These are phyloP conservation scores for Potentilla sterilis DNA, from an alignment of 306 rosid species.

Conservation along the genomic window DNA sequence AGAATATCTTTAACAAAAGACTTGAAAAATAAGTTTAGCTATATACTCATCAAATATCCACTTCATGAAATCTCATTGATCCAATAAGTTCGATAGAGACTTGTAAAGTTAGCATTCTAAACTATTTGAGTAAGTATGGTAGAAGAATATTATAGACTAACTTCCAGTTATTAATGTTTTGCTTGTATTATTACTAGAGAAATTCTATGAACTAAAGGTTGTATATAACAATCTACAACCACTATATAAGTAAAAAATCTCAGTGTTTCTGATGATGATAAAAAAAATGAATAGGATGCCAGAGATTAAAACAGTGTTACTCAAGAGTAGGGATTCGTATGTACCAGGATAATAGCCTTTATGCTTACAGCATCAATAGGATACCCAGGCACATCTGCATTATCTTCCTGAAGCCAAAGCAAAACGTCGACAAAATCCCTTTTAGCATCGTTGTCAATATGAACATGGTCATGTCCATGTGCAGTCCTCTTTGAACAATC, in stretches of 20 bases:
- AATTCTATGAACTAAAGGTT: too few species aligned
- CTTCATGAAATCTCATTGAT: too few species aligned
- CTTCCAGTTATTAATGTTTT: not conserved
- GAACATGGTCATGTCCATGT: not conserved
- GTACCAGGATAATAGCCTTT: constrained; percentile 39
- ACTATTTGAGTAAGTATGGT: not conserved
- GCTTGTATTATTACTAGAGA: not conserved
- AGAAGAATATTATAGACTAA: not conserved
- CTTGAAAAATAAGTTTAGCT: too few species aligned
- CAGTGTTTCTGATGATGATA: not conserved
- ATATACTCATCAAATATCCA: too few species aligned
- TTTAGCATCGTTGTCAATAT: not conserved
- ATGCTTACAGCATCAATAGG: constrained; percentile 28
- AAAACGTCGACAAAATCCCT: constrained; percentile 50
- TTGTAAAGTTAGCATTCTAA: not conserved
- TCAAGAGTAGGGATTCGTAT: not conserved
- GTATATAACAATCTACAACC: not conserved
- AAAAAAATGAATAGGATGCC: not conserved
- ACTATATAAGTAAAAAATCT: not conserved
- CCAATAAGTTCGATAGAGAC: too few species aligned
- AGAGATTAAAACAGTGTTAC: not conserved
- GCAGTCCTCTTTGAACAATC: not conserved
- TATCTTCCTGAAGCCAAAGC: constrained; percentile 35
- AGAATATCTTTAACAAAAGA: too few species aligned
- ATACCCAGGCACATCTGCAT: constrained; percentile 26